Evolutionary conservation across 2,329 filamentous ascomycete genomes (phyloP).

Genomic region (Colletotrichum tabaci): DNA sequence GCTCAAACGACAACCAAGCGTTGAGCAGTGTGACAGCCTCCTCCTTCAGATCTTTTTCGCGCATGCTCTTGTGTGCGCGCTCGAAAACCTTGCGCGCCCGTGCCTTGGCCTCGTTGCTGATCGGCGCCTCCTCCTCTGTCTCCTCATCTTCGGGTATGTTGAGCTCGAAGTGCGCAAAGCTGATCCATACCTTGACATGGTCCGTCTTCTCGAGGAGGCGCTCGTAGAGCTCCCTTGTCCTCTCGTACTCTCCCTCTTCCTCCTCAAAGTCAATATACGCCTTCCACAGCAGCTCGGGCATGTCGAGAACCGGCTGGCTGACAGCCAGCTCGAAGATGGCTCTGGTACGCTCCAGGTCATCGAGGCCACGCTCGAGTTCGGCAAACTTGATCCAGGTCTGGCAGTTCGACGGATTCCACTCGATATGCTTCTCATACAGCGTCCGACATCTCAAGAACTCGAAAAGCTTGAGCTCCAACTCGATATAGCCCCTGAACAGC

Average conservation of each 20-base stretch:
- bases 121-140: conserved; percentile 73
- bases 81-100: conserved; percentile 88
- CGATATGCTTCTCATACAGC: conserved; percentile 93
- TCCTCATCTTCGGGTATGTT: conserved; percentile 85
- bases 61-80: conserved; percentile 88
- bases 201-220: conserved; percentile 94
- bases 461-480: conserved; percentile 92
- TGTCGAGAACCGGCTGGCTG: conserved; percentile 86
- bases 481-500: conserved; percentile 93
- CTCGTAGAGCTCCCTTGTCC: conserved; percentile 87
- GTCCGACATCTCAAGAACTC: conserved; percentile 94
- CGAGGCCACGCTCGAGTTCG: conserved; percentile 90
- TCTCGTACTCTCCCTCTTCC: conserved; percentile 91
- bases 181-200: conserved; percentile 99
- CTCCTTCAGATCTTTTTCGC: conserved; percentile 91
- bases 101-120: conserved; percentile 87
- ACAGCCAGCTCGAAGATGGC: conserved; percentile 95
- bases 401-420: conserved; percentile 91
- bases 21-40: conserved; percentile 94
- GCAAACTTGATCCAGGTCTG: conserved; percentile 98
- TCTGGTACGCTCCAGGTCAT: conserved; percentile 88
- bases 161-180: conserved; percentile 98
- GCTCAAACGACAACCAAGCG: conserved; percentile 93
- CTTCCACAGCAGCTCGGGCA: conserved; percentile 98
- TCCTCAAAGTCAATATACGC: conserved; percentile 99